Conservation (phyloP, 2,329 filamentous ascomycete genomes). For the Colletotrichum sp. region DNA sequence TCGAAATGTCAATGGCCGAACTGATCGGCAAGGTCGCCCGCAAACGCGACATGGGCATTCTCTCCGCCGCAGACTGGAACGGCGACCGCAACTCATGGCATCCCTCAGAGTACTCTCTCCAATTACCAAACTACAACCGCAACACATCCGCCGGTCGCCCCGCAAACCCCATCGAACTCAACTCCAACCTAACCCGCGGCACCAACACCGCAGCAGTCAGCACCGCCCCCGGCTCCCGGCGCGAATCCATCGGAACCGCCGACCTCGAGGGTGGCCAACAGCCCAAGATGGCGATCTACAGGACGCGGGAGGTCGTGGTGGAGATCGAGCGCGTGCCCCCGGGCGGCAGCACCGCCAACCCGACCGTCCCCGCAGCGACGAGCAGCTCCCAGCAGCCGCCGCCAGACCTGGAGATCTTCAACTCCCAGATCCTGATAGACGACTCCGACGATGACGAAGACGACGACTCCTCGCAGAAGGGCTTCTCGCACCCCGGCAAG, state of each 20-base stretch:
- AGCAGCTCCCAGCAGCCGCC: background rate
- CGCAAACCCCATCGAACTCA: background rate
- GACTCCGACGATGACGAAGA: background rate
- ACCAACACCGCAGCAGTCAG: constrained; percentile 5
- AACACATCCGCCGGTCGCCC: background rate
- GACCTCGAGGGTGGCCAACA: background rate
- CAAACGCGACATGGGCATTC: constrained; percentile 13
- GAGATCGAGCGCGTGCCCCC: constrained; percentile 4
- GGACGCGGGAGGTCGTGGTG: constrained; percentile 8
- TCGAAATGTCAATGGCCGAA: constrained; percentile 60
- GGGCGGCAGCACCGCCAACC: background rate
- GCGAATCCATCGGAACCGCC: background rate
- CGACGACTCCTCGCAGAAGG: background rate
- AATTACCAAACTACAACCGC: background rate
- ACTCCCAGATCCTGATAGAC: background rate
- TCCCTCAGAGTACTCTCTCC: constrained; percentile 2
- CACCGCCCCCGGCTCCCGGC: background rate
- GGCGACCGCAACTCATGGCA: background rate
- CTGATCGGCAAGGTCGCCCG: constrained; percentile 48
- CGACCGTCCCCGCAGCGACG: background rate
- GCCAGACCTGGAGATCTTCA: background rate
- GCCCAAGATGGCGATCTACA: constrained; percentile 16
- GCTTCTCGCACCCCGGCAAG: background rate
- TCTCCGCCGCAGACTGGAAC: constrained; percentile 1
- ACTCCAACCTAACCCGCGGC: background rate